Conservation (phyloP, 1,284 basidiomycete genomes). For the Ceratobasidium sp. region DNA sequence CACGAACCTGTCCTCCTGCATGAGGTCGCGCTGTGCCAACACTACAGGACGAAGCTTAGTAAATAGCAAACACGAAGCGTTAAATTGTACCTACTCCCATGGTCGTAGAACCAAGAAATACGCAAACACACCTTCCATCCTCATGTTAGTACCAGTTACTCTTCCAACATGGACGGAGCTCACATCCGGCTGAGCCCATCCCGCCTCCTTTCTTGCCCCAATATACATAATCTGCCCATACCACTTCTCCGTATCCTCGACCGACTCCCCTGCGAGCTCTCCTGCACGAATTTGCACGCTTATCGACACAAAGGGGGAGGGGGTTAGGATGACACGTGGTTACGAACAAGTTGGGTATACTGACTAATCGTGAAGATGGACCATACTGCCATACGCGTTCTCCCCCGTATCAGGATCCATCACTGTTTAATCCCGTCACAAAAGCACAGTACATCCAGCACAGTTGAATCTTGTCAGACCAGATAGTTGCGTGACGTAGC, state of each 20-base stretch:
- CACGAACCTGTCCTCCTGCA: constrained; percentile 15
- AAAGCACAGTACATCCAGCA: neutral
- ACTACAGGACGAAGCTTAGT: neutral
- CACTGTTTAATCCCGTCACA: constrained; percentile 4
- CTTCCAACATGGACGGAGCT: constrained; percentile 5
- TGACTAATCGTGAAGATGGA: constrained; percentile 21
- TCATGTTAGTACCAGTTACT: neutral
- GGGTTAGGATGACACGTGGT: neutral
- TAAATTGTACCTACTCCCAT: constrained; percentile 5
- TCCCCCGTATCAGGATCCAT: constrained; percentile 7
- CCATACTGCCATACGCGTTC: neutral
- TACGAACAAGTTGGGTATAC: neutral
- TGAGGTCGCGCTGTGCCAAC: neutral
- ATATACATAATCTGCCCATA: constrained; percentile 18
- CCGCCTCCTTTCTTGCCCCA: constrained; percentile 19
- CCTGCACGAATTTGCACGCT: constrained; percentile 26
- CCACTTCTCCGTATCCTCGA: constrained; percentile 22
- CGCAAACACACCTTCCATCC: constrained; percentile 19
- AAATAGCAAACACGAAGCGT: neutral
- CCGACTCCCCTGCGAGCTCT: constrained; percentile 12
- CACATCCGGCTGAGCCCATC: constrained; percentile 9
- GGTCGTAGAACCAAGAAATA: constrained; percentile 27
- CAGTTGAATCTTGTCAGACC: neutral
- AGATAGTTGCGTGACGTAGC: neutral
- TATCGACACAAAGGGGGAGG: neutral